A percentile compares a stretch with the other conserved stretches of the same genome.
Conservation (phyloP, 352 stramenopile species). For the Globisporangium radiosum region DNA sequence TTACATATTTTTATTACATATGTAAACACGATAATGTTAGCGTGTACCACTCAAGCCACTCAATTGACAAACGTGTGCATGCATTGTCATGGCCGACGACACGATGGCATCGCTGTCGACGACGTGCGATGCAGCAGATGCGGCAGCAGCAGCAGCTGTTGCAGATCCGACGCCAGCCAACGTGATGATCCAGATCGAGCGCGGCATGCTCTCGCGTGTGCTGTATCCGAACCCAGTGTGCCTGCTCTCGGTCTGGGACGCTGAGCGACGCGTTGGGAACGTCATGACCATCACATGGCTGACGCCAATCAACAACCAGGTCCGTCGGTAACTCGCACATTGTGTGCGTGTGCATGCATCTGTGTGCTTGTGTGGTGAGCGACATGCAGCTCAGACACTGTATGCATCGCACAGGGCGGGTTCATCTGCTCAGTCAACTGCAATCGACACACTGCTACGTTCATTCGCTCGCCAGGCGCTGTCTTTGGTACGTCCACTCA, state of each 20-base stretch:
- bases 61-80: too few species aligned
- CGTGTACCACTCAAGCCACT: too few species aligned
- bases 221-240: slow-evolving; percentile 82
- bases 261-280: slow-evolving; percentile 20
- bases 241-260: slow-evolving; percentile 41
- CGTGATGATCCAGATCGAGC: slow-evolving; percentile 33
- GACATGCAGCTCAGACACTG: background rate
- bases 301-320: slow-evolving; percentile 84
- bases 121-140: background rate
- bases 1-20: too few species aligned
- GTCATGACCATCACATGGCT: slow-evolving; percentile 87
- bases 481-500: slow-evolving; percentile 44
- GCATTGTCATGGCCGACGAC: too few species aligned
- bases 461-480: slow-evolving; percentile 38
- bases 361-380: background rate
- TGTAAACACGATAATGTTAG: too few species aligned
- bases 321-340: slow-evolving; percentile 7
- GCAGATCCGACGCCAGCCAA: background rate
- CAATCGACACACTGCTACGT: slow-evolving; percentile 52
- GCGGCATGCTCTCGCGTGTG: slow-evolving; percentile 67
- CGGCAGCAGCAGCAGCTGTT: background rate
- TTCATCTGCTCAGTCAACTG: slow-evolving; percentile 83
- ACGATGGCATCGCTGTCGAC: too few species aligned
- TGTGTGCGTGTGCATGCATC: background rate
- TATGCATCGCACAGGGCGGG: slow-evolving; percentile 28